phyloP scores from a whole-genome alignment of 257 asterid species.

The Catharanthus roseus region DNA sequence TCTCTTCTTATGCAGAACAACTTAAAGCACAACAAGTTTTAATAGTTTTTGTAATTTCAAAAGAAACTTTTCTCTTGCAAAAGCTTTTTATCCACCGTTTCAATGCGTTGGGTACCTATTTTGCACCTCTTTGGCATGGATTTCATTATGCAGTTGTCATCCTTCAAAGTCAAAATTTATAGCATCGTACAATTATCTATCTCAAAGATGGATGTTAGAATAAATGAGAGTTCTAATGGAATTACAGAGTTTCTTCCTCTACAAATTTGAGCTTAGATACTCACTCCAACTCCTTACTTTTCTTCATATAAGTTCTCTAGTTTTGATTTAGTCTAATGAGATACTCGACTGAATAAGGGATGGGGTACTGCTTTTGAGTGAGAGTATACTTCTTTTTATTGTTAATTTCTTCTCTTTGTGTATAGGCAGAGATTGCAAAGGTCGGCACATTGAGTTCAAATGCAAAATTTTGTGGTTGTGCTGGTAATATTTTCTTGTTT shows the following conservation, averaged over 20 bases:
- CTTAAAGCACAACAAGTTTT: no score
- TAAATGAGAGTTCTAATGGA: neutral
- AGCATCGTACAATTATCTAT: neutral
- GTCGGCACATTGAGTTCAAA: neutral
- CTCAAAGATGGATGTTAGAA: neutral
- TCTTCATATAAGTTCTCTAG: no score
- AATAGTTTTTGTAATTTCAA: no score
- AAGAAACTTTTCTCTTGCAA: neutral
- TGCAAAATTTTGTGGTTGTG: neutral
- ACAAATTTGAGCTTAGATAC: neutral
- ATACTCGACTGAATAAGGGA: neutral
- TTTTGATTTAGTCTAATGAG: no score
- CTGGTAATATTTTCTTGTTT: neutral
- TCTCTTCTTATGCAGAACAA: neutral
- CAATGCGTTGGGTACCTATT: no score
- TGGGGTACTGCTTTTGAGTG: neutral
- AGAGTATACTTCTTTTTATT: neutral
- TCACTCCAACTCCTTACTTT: no score
- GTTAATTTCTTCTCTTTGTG: neutral
- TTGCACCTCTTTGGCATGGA: no score
- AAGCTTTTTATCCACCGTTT: neutral
- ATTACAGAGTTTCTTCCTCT: neutral
- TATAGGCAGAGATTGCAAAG: neutral
- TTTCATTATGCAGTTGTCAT: neutral
- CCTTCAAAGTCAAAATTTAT: neutral